Evolutionary conservation across 106 monocot species (phyloP), one percentile per base, ranked within the genome.

Genomic region (Allium cepa): DNA sequence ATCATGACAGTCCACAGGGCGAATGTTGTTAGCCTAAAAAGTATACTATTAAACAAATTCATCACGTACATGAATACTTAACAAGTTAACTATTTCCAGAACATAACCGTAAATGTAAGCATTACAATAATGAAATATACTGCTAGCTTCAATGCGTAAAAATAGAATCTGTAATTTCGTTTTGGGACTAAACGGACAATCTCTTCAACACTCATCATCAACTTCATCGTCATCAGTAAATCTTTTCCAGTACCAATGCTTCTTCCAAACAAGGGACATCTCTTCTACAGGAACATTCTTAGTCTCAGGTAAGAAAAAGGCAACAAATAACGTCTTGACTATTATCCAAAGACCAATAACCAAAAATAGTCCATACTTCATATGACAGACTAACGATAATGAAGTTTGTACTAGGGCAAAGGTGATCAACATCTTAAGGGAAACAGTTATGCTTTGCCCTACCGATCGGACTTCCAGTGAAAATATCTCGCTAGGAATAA

Each of bases 271-370:
- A 26, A 64, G 68, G 22, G 28, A 52, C 83, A 83, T 83, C 68
- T 83, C 78, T 57, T 83, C 83, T 8, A 83, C 75, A 0, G 79
- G 76, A 11, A 83, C 78, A 17, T 75, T 75, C 75, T 83, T 83
- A 1, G 83, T 83, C 73, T 83, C 83, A 2, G 78, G 78, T 1
- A 83, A 53, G 62, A 83, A 83, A 11, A 75, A 48, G 18, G 55
- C 46, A 26, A 83, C 59, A 63, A 83, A 78, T 9, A 57, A 8
- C 26, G 83, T 83, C 83, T 78, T 83, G 22, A 83, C 8, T 10
- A 78, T 11, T 13, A 78, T 71, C 78, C 75, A 78, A 0, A 66
- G 71, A 0, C 70, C 82, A 48, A 68, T 67, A 71, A 78, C 72
- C 62, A 61, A 78, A 55, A 78, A 72, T 10, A 79, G 73, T 0